Base-by-base conservation (phyloP, 306 rosid genomes). In the Senna tora region DNA sequence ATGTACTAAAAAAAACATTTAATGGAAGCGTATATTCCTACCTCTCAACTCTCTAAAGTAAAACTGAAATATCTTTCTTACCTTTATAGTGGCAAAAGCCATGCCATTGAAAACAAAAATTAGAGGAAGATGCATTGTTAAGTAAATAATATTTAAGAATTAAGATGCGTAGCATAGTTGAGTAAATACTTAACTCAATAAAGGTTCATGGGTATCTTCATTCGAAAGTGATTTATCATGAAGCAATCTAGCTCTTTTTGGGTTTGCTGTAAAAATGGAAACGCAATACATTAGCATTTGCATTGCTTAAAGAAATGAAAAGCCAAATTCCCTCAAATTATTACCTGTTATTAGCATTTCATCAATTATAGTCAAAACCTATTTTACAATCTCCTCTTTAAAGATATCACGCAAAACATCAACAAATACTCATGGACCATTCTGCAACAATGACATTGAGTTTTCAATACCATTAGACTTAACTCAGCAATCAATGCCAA, bases 301-400 rank as follows among this genome's bases (percentile, higher is more conserved):
- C 5, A 69, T 63, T 54, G 63, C 55, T 59, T 28, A 65, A 19
- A 39, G 13, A n/a, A 47, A 56, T 2, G 15, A 9, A 20, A 49
- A 51, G 32, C 45, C 53, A 53, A 8, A 46, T 69, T 57, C 65
- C 42, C 61, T 72, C 49, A 80, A 65, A n/a, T n/a, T n/a, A 45
- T 45, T 81, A 93, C 98, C 96, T 33, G 97, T n/a, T n/a, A n/a
- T 72, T 73, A 93, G 96, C 95, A 93, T 81, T 74, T 93, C 98
- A 80, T 91, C 96, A 9, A 93, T 75, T 77, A 93, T 72, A 7
- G 97, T 96, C 82, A 93, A 85, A 56, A 87, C 92, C 76, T 94
- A 91, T 77, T 94, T 97, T 2, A 94, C 90, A 2, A 97, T 94
- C 75, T 94, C 98, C 65, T 94, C 98, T 81, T 94, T 94, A 71